phyloP scores from a whole-genome alignment of 495 filamentous ascomycete genomes.

The Annulohypoxylon nitens region DNA sequence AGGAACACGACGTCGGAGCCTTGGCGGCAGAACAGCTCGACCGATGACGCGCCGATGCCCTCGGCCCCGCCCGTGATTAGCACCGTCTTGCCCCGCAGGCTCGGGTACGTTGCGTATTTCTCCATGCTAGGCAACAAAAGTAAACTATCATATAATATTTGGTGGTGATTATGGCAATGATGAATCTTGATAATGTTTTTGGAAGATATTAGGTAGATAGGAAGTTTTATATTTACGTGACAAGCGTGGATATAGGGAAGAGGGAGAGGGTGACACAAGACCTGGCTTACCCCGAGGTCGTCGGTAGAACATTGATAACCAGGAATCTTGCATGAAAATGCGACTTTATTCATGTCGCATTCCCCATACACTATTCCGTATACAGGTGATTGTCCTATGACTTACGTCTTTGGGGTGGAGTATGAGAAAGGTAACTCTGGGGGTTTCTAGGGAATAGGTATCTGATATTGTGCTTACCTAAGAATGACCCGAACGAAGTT shows the following conservation, averaged over 20 bases:
- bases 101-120: conserved; percentile 53
- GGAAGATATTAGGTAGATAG: not conserved
- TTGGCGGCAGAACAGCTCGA: conserved; percentile 60
- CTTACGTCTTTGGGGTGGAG: not conserved
- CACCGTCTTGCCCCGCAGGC: conserved; percentile 60
- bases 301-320: not conserved
- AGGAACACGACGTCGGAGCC: conserved; percentile 64
- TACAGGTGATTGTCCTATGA: not conserved
- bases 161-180: not conserved
- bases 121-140: not conserved
- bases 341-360: not conserved
- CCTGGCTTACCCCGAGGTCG: not conserved
- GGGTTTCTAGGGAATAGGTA: not conserved
- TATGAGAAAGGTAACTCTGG: not conserved
- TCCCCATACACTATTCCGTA: not conserved
- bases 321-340: not conserved
- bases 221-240: not conserved
- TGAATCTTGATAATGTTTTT: not conserved
- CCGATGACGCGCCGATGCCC: conserved; percentile 64
- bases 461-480: not conserved
- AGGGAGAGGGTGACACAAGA: not conserved
- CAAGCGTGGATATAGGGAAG: not conserved
- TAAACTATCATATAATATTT: not conserved
- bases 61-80: conserved; percentile 66
- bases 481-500: not conserved